Conservation (phyloP, 108 stramenopile species). For the Craspedostauros australis region DNA sequence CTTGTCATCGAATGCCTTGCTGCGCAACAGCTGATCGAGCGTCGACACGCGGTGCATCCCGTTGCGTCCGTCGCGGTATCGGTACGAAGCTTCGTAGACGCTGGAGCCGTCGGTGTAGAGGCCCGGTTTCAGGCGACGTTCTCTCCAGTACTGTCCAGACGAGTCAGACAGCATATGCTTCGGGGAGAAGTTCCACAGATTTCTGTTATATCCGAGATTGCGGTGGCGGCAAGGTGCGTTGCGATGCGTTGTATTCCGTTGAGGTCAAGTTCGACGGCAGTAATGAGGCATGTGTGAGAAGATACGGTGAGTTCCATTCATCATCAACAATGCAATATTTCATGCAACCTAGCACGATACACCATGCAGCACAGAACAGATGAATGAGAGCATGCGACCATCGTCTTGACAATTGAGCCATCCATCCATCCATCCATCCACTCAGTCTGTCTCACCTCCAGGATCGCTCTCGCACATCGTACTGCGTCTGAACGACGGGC, state of each 20-base stretch:
- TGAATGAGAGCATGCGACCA: background rate
- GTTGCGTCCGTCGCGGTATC: slow-evolving; percentile 77
- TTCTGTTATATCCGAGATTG: no score
- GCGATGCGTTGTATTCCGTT: background rate
- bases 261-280: no score
- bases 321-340: background rate
- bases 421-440: no score
- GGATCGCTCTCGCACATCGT: slow-evolving; percentile 54
- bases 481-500: slow-evolving; percentile 47
- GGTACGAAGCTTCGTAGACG: slow-evolving; percentile 72
- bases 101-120: slow-evolving; percentile 75
- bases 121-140: slow-evolving; percentile 73
- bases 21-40: slow-evolving; percentile 40
- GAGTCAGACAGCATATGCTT: slow-evolving; percentile 70
- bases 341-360: background rate
- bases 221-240: background rate
- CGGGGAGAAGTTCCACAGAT: slow-evolving; percentile 80
- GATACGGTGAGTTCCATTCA: background rate
- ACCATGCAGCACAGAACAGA: slow-evolving; percentile 5
- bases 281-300: no score
- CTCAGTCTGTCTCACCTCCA: slow-evolving; percentile 70
- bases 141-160: slow-evolving; percentile 82
- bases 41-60: slow-evolving; percentile 65
- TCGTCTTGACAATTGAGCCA: background rate
- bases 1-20: slow-evolving; percentile 27